A percentile compares a stretch with the other conserved stretches of the same genome.
Conservation (phyloP, 257 asterid genomes). For the Solanum chiquidenum region DNA sequence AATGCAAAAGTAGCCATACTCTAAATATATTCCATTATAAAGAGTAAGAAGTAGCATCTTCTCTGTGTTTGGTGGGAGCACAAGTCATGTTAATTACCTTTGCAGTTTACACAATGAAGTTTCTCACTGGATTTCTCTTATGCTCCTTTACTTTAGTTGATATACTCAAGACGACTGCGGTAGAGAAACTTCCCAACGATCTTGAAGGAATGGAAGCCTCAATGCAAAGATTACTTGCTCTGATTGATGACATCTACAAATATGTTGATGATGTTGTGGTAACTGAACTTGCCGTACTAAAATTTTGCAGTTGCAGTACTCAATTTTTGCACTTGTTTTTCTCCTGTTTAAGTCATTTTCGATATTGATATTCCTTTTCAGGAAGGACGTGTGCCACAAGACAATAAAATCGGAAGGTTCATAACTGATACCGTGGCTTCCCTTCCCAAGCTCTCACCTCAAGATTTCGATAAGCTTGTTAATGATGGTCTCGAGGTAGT, state of each 20-base stretch:
- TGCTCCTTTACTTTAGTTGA: constrained; percentile 43
- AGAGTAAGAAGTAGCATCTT: not conserved
- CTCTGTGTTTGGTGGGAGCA: not conserved
- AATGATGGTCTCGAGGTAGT: constrained; percentile 70
- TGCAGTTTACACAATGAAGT: not conserved
- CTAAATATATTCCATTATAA: not conserved
- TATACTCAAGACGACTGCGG: constrained; percentile 65
- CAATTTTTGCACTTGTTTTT: not conserved
- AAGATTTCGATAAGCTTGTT: constrained; percentile 26
- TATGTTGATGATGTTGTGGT: constrained; percentile 95
- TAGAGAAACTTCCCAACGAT: constrained; percentile 84
- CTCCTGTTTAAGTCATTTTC: not conserved
- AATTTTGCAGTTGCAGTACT: not conserved
- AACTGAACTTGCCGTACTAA: not conserved
- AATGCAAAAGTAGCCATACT: not conserved
- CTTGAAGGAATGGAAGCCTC: constrained; percentile 96
- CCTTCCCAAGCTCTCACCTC: constrained; percentile 59
- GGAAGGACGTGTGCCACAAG: constrained; percentile 74
- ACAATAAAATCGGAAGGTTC: constrained; percentile 61
- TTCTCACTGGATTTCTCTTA: not conserved
- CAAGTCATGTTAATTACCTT: not conserved
- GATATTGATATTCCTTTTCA: constrained; percentile 8
- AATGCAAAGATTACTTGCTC: constrained; percentile 79
- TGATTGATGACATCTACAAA: constrained; percentile 72
- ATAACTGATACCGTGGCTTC: constrained; percentile 58